Evolutionary conservation across 768 basidiomycete species (phyloP), one percentile per base, ranked within the genome.

Genomic region (Boletus rubropictus): DNA sequence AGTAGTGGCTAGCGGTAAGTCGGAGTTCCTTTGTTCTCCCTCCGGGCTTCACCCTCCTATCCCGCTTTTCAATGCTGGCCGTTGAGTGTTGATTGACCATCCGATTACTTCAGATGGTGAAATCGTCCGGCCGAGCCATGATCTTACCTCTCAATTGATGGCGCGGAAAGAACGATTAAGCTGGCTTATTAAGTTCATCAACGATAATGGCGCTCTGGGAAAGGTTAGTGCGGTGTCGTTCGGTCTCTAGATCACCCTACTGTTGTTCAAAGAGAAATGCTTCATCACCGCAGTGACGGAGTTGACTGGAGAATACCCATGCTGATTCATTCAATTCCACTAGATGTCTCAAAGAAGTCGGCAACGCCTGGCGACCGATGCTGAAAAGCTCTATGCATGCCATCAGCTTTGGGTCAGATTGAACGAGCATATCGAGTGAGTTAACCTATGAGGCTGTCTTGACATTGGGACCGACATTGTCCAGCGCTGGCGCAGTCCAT

Each of bases 151-250:
- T 2, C 92, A 94, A 60, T 66, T 97, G 53, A 76, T 74, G 5
- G 81, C 80, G 33, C 78, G 89, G 24, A 84, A 84, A 58, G 81
- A 85, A 45, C 72, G 89, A 31, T 69, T 94, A 24, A 81, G 80
- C 44, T 90, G 88, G 76, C 73, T 97, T n/a, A 88, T 95, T 54
- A 76, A 75, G 21, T 95, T 92, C 62, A 87, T 96, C 58, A 88
- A 91, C 37, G 84, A 89, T 43, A 95, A 95, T 63, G 83, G 78
- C 0, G 84, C 84, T 5, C 70, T 94, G 29, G 71, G 70, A 32
- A 90, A 88, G 75, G 91, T 87, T 27, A 53, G 68, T 47, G 18
- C 17, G 25, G 22, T 10, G 17, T 49, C 10, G 18, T 32, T 34
- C 10, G 0, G 9, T 24, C 35, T 36, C 18, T 40, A 22, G 32